Percentiles rank a stretch among this genome's conserved stretches.
Conservation (phyloP, 768 basidiomycete genomes). For the Tricholomella constricta region DNA sequence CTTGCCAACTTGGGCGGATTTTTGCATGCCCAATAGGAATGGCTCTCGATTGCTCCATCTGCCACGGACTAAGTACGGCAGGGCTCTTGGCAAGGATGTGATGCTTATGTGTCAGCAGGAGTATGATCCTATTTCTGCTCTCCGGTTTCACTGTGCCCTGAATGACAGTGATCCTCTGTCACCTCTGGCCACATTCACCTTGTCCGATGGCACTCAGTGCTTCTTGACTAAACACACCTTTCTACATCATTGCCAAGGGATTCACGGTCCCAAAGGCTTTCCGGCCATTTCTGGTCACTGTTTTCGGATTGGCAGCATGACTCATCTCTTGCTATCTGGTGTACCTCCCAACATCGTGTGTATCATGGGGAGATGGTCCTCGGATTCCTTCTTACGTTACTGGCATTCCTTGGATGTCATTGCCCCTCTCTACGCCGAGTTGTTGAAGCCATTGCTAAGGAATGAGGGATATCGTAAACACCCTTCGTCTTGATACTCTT, state of each 20-base stretch:
- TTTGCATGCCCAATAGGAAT: not conserved
- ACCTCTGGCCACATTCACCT: not conserved
- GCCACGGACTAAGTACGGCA: not conserved
- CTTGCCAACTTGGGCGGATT: not conserved
- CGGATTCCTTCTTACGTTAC: constrained; percentile 13
- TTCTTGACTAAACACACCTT: not conserved
- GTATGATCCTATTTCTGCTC: not conserved
- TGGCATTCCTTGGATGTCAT: not conserved
- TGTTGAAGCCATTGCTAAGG: not conserved
- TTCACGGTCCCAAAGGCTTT: not conserved
- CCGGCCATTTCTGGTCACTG: constrained; percentile 10
- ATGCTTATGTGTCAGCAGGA: not conserved
- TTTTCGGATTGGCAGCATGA: constrained; percentile 26
- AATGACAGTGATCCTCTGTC: not conserved
- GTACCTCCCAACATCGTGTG: constrained; percentile 29
- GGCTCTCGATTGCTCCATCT: not conserved
- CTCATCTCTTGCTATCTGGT: constrained; percentile 20
- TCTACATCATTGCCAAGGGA: not conserved
- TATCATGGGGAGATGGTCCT: constrained; percentile 29
- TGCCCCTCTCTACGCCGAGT: not conserved
- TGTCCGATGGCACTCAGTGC: not conserved
- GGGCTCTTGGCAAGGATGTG: not conserved
- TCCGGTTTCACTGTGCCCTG: not conserved
- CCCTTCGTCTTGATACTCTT: too few species aligned
- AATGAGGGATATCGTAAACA: too few species aligned